Conservation (phyloP, 2,329 filamentous ascomycete species). For the Harringtonia aguacate region DNA sequence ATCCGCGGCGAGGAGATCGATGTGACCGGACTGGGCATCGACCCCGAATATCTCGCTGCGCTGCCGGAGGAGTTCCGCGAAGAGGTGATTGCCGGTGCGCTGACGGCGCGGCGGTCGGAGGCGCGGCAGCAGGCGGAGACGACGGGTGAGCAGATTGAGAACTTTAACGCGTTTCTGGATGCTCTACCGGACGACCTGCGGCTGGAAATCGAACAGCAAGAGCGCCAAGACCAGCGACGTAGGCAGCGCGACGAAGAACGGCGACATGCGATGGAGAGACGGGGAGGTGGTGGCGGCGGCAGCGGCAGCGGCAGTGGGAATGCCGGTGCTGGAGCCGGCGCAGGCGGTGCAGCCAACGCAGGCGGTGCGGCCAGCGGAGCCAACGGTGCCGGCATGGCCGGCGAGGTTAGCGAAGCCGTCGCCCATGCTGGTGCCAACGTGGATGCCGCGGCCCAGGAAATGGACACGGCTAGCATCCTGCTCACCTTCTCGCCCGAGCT, state of each 20-base stretch:
- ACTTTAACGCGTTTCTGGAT: slow-evolving; percentile 88
- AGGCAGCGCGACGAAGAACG: slow-evolving; percentile 75
- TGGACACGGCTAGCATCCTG: slow-evolving; percentile 88
- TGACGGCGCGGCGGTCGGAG: slow-evolving; percentile 72
- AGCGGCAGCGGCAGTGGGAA: not conserved
- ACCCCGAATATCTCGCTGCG: slow-evolving; percentile 89
- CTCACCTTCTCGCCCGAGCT: slow-evolving; percentile 79
- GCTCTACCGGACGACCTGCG: slow-evolving; percentile 85
- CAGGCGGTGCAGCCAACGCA: not conserved
- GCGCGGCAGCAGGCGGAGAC: slow-evolving; percentile 55
- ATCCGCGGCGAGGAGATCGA: slow-evolving; percentile 83
- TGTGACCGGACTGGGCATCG: slow-evolving; percentile 89
- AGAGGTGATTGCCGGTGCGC: slow-evolving; percentile 86
- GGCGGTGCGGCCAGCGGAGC: slow-evolving; percentile 18
- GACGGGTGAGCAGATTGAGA: slow-evolving; percentile 64
- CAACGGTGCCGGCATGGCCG: slow-evolving; percentile 36
- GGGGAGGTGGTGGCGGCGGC: not conserved
- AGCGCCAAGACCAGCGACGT: slow-evolving; percentile 78
- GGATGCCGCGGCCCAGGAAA: slow-evolving; percentile 45
- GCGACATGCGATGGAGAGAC: slow-evolving; percentile 37
- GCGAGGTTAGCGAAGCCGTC: too few relatives aligned
- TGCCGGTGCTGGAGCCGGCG: too few relatives aligned
- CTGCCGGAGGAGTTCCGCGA: slow-evolving; percentile 94
- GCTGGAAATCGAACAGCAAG: slow-evolving; percentile 81
- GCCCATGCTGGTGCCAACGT: not conserved